These are phyloP conservation scores for Acanthamoeba lenticulata DNA, from an alignment of 208 protist species.

Conservation along the genomic window DNA sequence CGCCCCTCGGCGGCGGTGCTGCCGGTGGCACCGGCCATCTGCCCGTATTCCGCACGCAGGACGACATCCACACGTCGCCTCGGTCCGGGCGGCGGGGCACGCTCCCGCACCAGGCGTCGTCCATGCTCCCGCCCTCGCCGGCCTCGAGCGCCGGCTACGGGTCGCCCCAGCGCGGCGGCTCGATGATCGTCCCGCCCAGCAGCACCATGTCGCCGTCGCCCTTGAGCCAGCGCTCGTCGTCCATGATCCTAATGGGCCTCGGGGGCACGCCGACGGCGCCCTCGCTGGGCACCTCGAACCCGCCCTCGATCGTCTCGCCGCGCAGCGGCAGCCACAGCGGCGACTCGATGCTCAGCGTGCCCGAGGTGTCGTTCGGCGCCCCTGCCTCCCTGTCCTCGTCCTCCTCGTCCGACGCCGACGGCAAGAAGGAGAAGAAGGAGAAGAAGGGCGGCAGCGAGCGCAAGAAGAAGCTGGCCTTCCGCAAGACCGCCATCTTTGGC, in stretches of 20 bases:
- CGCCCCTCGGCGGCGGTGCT: too few relatives aligned
- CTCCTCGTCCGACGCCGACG: not conserved
- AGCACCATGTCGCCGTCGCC: not conserved
- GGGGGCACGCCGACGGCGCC: too few relatives aligned
- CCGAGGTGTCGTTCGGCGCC: not conserved
- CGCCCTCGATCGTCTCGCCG: not conserved
- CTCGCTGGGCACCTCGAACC: not conserved
- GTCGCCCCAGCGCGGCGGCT: not conserved
- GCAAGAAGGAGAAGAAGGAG: constrained; percentile 2
- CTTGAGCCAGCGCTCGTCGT: not conserved
- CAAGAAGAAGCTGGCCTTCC: constrained; percentile 50
- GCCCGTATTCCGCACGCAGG: not conserved
- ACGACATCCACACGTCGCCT: constrained; percentile 1
- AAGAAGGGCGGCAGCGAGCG: not conserved
- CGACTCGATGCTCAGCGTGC: not conserved
- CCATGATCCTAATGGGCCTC: not conserved
- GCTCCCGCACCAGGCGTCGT: not conserved
- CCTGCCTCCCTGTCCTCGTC: too few relatives aligned
- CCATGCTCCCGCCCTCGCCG: constrained; percentile 1
- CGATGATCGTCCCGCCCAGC: not conserved
- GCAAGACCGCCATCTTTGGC: constrained; percentile 22
- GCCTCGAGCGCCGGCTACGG: not conserved
- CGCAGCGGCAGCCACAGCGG: not conserved
- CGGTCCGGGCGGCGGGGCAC: too few relatives aligned
- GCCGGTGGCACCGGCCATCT: too few relatives aligned